Conservation (phyloP, 441 rosid species). For the Manihot esculenta region DNA sequence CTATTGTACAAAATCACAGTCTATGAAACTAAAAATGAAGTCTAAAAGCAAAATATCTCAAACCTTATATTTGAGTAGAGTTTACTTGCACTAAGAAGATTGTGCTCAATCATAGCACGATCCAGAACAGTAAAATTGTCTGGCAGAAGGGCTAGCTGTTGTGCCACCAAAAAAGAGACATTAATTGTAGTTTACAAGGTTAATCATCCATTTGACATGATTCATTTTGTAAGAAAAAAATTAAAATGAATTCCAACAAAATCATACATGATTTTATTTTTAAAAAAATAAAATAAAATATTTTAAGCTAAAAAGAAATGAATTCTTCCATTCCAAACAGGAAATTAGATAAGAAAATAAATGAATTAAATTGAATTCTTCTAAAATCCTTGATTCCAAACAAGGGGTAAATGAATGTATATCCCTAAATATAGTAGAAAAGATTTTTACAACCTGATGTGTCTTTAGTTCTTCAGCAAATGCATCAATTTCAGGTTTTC, state of each 20-base stretch:
- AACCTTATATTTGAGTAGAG: conserved; percentile 96
- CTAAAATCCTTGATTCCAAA: too few species aligned
- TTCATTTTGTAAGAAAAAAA: too few species aligned
- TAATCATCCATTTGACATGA: too few species aligned
- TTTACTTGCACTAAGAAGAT: conserved; percentile 95
- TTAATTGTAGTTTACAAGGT: conserved; percentile 6
- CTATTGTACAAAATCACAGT: conserved; percentile 3
- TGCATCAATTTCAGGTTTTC: conserved; percentile 95
- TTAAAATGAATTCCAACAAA: too few species aligned
- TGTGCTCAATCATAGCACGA: conserved; percentile 99
- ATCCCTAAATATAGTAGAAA: conserved; percentile 13
- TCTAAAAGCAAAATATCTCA: conserved; percentile 17
- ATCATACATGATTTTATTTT: too few species aligned
- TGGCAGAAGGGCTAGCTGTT: conserved; percentile 91
- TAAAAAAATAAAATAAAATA: too few species aligned
- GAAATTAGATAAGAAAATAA: too few species aligned
- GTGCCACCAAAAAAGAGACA: conserved; percentile 19
- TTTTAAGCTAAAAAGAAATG: too few species aligned
- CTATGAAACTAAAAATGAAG: conserved; percentile 15
- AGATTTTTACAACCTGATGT: conserved; percentile 64
- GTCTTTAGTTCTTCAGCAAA: conserved; percentile 93
- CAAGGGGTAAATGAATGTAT: conserved; percentile 16
- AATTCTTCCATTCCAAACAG: too few species aligned
- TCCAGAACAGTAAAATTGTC: conserved; percentile 96
- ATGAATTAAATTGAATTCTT: too few species aligned